Base-by-base conservation (phyloP, 257 asterid genomes). In the Solanum microdontum region DNA sequence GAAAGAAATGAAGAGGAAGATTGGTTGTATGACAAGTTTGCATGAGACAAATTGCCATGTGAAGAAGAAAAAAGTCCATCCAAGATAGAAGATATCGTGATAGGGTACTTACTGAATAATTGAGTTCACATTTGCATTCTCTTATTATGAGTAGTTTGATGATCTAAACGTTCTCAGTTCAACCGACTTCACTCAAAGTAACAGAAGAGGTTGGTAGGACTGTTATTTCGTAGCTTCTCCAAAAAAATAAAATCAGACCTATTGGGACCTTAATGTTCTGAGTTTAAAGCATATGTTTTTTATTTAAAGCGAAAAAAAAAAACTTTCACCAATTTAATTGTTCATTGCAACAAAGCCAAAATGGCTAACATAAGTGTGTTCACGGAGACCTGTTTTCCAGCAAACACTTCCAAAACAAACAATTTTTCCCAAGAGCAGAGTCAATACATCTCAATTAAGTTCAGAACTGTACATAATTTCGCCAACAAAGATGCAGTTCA, bases 1-100 rank as follows among this genome's bases (percentile, higher is more conserved):
- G 99, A 93, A 89, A 43, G 94, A 94, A 88, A 89, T 95, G 98
- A 95, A 94, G 95, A 94, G 99, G 92, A 97, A 94, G 83, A 87
- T 97, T 13, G 96, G 98, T 48, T 97, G 98, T 74, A 87, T 58
- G 21, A 89, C 94, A 4, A 90, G 83, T 73, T 86, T 73, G 37
- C 89, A 90, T 80, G 96, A 94, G 6, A 88, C 91, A 24, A 87
- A 93, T 75, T 95, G 98, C 86, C 97, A 93, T 84, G 93, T 91
- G 3, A 94, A 93, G 93, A 94, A 92, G 95, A 93, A 91, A 86
- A 95, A 93, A 87, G 91, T 69, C 10, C 36, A 69, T 69, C 37
- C 76, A 14, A 69, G 76, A 69, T 13, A 85, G 69, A 68, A 19
- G 19, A 58, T 58, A 58, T 55, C 66, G 0, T 45, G n/a, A 40